Percentiles rank a stretch among this genome's conserved stretches.
phyloP scores from a whole-genome alignment of 2,329 filamentous ascomycete species.

The Aureobasidium pullulans region DNA sequence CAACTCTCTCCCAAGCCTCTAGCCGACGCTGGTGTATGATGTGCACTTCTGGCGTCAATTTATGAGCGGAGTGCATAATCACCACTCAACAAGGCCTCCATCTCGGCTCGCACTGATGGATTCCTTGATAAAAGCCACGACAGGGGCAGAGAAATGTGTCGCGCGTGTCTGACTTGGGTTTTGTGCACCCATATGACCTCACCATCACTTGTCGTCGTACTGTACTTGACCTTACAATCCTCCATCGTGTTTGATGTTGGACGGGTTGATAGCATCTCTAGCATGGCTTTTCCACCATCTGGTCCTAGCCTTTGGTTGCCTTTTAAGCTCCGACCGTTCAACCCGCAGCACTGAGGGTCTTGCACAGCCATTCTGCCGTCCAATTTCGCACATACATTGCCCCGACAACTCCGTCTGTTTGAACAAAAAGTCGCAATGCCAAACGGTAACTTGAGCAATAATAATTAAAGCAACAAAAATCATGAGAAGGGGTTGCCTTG shows the following conservation, averaged over 20 bases:
- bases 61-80: conserved; percentile 4
- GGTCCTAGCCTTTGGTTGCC: neutral
- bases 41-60: conserved; percentile 3
- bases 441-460: neutral
- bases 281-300: neutral
- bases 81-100: conserved; percentile 4
- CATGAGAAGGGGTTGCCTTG: neutral
- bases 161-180: neutral
- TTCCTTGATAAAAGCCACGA: conserved; percentile 3
- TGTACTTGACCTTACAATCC: neutral
- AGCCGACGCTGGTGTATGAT: conserved; percentile 5
- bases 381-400: conserved; percentile 3
- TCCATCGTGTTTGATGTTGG: neutral
- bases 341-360: conserved; percentile 3
- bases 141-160: conserved; percentile 10
- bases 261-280: neutral
- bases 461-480: conserved; percentile 3
- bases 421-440: neutral
- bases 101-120: neutral
- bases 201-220: neutral
- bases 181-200: neutral
- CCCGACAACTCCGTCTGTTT: conserved; percentile 9
- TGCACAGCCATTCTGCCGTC: conserved; percentile 9
- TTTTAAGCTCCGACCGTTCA: neutral
- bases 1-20: neutral